Conservation (phyloP, 1,139 yeast species). For the Sugiyamaella xylanicola region DNA sequence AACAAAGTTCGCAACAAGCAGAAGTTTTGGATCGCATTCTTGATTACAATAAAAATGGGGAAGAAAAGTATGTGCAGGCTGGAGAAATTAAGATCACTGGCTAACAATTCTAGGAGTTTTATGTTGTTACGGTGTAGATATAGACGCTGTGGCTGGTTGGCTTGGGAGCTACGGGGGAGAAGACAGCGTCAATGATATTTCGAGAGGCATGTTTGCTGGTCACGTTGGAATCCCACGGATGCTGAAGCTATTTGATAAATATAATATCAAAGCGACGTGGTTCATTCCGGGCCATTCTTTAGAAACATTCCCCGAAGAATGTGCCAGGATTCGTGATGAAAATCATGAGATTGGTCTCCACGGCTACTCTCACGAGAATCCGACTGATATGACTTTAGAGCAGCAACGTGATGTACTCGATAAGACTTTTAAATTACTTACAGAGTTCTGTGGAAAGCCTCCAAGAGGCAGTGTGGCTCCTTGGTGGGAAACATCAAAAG, state of each 20-base stretch:
- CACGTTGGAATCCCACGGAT: constrained; percentile 42
- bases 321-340: constrained; percentile 38
- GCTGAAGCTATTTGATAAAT: constrained; percentile 39
- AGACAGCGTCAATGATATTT: constrained; percentile 41
- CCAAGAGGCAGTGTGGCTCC: constrained; percentile 43
- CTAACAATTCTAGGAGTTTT: constrained; percentile 15
- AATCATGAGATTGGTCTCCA: constrained; percentile 43
- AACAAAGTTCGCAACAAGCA: no score
- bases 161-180: constrained; percentile 43
- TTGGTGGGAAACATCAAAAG: constrained; percentile 43
- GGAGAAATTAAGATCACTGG: neutral
- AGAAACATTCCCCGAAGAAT: constrained; percentile 43
- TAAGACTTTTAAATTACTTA: constrained; percentile 38
- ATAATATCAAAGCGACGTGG: constrained; percentile 42
- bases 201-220: constrained; percentile 43
- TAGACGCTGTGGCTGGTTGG: constrained; percentile 44
- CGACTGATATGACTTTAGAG: constrained; percentile 41
- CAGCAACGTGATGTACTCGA: constrained; percentile 42
- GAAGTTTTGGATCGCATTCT: no score
- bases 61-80: constrained; percentile 1
- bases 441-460: constrained; percentile 41
- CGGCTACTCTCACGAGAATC: constrained; percentile 43
- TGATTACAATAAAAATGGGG: constrained; percentile 1
- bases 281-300: constrained; percentile 43
- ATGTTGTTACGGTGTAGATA: constrained; percentile 39